phyloP scores from a whole-genome alignment of 495 filamentous ascomycete species.

The Antarctomyces pellizariae region DNA sequence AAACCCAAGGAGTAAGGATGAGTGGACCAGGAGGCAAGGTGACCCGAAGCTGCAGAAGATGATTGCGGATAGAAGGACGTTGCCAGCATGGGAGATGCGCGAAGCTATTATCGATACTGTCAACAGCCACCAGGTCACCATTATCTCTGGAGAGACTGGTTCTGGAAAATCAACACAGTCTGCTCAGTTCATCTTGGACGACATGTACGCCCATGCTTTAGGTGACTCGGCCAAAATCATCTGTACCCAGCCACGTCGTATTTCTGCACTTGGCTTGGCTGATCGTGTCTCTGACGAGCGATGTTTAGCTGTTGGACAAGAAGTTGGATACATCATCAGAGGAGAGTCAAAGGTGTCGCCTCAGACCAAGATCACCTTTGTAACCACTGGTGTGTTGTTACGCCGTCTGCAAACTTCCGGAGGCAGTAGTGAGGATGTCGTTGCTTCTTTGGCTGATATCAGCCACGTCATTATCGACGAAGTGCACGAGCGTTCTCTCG shows the following conservation, averaged over 20 bases:
- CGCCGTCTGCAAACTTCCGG: slow-evolving; percentile 72
- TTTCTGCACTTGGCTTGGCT: slow-evolving; percentile 81
- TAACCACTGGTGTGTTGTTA: slow-evolving; percentile 90
- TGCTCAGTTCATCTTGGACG: slow-evolving; percentile 87
- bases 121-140: slow-evolving; percentile 57
- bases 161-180: slow-evolving; percentile 94
- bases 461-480: slow-evolving; percentile 94
- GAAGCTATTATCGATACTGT: slow-evolving; percentile 54
- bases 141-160: slow-evolving; percentile 91
- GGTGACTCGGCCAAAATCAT: slow-evolving; percentile 74
- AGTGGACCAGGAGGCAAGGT: slow-evolving; percentile 22
- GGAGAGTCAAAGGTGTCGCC: slow-evolving; percentile 50
- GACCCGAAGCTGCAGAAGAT: slow-evolving; percentile 42
- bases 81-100: slow-evolving; percentile 76
- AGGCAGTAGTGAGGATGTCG: slow-evolving; percentile 49
- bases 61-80: slow-evolving; percentile 36
- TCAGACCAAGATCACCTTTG: slow-evolving; percentile 75
- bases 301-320: slow-evolving; percentile 56
- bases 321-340: slow-evolving; percentile 86
- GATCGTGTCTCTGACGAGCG: slow-evolving; percentile 89
- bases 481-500: slow-evolving; percentile 86
- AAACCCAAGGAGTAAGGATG: slow-evolving; percentile 18
- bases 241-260: slow-evolving; percentile 84
- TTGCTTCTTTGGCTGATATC: slow-evolving; percentile 61
- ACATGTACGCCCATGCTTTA: slow-evolving; percentile 53